Conservation (phyloP, 768 basidiomycete genomes). For the Pulveroboletus frians region DNA sequence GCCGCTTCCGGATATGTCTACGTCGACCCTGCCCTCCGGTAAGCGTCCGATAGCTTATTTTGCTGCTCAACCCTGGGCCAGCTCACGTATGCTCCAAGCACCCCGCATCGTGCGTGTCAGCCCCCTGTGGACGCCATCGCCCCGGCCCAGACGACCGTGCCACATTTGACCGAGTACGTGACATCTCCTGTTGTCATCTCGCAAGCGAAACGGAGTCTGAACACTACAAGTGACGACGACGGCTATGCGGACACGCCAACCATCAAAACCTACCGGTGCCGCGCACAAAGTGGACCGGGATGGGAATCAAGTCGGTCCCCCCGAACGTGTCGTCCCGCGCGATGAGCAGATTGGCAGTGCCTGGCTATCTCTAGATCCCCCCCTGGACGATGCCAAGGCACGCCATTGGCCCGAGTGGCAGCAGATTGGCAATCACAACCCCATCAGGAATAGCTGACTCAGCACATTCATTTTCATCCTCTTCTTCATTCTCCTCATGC, state of each 20-base stretch:
- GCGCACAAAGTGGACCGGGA: too few relatives aligned
- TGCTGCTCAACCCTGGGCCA: constrained; percentile 4
- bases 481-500: constrained; percentile 7
- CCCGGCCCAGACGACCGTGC: too few relatives aligned
- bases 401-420: too few relatives aligned
- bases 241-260: too few relatives aligned
- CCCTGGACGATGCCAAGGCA: too few relatives aligned
- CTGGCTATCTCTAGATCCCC: background rate
- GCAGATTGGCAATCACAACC: background rate
- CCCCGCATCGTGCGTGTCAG: too few relatives aligned
- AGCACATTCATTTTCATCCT: background rate
- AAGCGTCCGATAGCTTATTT: constrained; percentile 29
- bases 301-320: too few relatives aligned
- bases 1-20: constrained; percentile 33
- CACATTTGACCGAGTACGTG: background rate
- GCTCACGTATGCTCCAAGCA: too few relatives aligned
- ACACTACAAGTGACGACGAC: background rate
- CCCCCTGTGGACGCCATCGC: too few relatives aligned
- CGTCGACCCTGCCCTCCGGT: constrained; percentile 37
- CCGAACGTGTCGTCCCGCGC: too few relatives aligned
- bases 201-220: constrained; percentile 6
- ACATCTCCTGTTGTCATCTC: background rate
- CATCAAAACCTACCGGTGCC: too few relatives aligned
- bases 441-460: constrained; percentile 10
- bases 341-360: too few relatives aligned